A percentile compares a stretch with the other conserved stretches of the same genome.
Evolutionary conservation across 768 basidiomycete genomes (phyloP).

Genomic region (Termitomyces sp.): DNA sequence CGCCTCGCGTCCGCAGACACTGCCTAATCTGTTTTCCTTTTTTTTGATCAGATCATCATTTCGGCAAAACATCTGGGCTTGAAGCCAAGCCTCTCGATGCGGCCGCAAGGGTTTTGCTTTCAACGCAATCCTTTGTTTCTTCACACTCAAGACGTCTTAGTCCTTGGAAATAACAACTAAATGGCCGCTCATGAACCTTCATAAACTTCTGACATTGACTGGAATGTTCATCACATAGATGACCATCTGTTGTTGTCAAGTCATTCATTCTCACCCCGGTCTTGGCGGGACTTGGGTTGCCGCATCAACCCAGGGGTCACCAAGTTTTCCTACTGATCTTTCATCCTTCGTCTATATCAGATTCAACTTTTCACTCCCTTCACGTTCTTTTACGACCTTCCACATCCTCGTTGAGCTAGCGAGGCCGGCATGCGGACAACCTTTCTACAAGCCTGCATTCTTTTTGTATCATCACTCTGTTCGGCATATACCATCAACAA

Average conservation of each 20-base stretch:
- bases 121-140: neutral
- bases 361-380: neutral
- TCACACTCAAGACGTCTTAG: neutral
- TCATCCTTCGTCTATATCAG: constrained; percentile 1
- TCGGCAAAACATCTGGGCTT: neutral
- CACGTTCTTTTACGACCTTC: constrained; percentile 4
- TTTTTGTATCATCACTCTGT: constrained; percentile 7
- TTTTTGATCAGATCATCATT: neutral
- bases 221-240: neutral
- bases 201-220: too few relatives aligned
- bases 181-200: too few relatives aligned
- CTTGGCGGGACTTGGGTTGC: neutral
- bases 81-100: neutral
- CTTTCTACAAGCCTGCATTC: constrained; percentile 5
- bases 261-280: neutral
- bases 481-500: constrained; percentile 3
- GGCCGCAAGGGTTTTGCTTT: neutral
- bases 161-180: neutral
- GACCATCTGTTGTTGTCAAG: neutral
- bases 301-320: neutral
- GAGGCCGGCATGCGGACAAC: constrained; percentile 9
- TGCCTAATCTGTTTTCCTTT: neutral
- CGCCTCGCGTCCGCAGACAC: too few relatives aligned
- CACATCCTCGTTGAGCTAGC: neutral
- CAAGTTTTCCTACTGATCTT: neutral